A percentile compares a stretch with the other conserved stretches of the same genome.
Conservation (phyloP, 257 asterid species). For the Solanum peruvianum region DNA sequence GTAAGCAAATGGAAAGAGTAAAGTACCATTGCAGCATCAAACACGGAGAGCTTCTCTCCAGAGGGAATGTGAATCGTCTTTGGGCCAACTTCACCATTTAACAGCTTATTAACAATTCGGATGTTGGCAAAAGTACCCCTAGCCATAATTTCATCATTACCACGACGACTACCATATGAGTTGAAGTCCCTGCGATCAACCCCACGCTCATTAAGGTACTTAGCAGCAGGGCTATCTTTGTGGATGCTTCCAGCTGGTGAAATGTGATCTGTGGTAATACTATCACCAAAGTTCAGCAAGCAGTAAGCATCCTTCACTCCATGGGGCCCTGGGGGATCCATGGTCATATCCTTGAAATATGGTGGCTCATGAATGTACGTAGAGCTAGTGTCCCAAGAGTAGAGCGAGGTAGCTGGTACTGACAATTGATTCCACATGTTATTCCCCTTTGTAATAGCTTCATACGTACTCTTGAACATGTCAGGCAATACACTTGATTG, state of each 20-base stretch:
- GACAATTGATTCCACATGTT: constrained; percentile 86
- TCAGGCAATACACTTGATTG: constrained; percentile 84
- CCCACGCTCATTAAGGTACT: constrained; percentile 60
- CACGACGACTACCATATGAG: constrained; percentile 25
- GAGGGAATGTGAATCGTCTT: constrained; percentile 1
- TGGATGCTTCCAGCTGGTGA: constrained; percentile 96
- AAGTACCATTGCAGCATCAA: constrained; percentile 11
- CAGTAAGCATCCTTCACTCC: constrained; percentile 91
- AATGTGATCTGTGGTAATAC: constrained; percentile 92
- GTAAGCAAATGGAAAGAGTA: not conserved
- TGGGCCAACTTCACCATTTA: constrained; percentile 9
- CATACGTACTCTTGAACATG: constrained; percentile 87
- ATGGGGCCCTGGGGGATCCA: constrained; percentile 84
- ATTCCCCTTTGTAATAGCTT: constrained; percentile 78
- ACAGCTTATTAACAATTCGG: constrained; percentile 3
- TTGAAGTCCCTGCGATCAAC: constrained; percentile 83
- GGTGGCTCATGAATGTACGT: constrained; percentile 98
- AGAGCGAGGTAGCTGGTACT: constrained; percentile 47
- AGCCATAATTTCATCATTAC: constrained; percentile 11
- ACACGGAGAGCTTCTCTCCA: constrained; percentile 3
- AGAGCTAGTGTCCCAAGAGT: constrained; percentile 77
- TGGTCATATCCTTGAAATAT: constrained; percentile 77
- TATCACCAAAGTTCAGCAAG: constrained; percentile 82
- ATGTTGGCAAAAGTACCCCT: constrained; percentile 14
- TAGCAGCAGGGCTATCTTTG: constrained; percentile 96